Conservation (phyloP, 2,329 filamentous ascomycete species). For the Pseudogymnoascus sp. region DNA sequence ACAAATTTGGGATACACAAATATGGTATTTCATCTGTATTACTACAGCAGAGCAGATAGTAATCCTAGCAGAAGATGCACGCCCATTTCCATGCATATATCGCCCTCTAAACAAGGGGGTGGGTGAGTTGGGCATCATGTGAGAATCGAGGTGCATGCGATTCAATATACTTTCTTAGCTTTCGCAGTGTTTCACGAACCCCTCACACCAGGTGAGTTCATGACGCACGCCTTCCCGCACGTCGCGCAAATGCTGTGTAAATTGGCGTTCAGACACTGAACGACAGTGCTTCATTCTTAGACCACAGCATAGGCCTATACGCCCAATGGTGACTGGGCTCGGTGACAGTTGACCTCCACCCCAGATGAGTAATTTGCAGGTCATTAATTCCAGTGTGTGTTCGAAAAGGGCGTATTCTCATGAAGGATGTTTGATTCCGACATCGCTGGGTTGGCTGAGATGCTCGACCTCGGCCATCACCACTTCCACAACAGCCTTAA, state of each 20-base stretch:
- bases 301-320: neutral
- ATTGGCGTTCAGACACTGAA: neutral
- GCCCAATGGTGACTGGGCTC: neutral
- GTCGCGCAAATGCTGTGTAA: neutral
- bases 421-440: neutral
- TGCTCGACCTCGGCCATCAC: constrained; percentile 47
- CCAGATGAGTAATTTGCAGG: neutral
- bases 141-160: neutral
- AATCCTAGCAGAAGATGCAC: neutral
- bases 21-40: constrained; percentile 1
- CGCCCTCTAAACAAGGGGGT: neutral
- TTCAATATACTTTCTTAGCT: neutral
- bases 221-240: neutral
- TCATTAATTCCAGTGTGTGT: neutral
- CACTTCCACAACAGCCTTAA: constrained; percentile 65
- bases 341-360: neutral
- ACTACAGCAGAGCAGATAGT: neutral
- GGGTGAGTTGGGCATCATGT: neutral
- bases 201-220: neutral
- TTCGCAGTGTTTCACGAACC: neutral
- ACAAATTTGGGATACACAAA: neutral
- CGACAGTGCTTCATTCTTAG: neutral
- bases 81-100: neutral
- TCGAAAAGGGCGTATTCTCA: neutral
- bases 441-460: neutral